Evolutionary conservation across 1,139 yeast genomes (phyloP).

Genomic region (Hemisphaericaspora xylofermentans): DNA sequence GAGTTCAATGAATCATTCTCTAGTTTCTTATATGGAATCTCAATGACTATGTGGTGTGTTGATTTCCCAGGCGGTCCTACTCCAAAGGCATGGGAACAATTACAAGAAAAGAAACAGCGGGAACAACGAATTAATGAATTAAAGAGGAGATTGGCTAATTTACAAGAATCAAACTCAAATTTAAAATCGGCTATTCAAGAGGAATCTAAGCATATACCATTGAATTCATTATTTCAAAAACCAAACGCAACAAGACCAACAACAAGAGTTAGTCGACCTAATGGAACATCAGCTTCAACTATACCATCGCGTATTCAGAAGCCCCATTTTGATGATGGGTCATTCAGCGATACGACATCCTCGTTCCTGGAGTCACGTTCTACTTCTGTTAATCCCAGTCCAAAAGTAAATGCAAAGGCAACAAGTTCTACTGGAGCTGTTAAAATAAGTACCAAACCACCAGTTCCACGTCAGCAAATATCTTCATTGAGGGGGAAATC

Average conservation of each 20-base stretch:
- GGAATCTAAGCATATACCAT: not conserved
- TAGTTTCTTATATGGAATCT: constrained; percentile 58
- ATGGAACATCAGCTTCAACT: not conserved
- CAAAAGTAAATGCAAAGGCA: constrained; percentile 14
- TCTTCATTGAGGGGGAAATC: not conserved
- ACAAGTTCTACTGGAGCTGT: too few relatives aligned
- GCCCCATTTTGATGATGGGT: not conserved
- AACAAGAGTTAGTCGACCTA: not conserved
- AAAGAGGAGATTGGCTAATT: constrained; percentile 20
- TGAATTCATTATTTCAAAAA: not conserved
- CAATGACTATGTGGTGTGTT: constrained; percentile 67
- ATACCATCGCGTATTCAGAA: not conserved
- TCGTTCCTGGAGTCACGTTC: constrained; percentile 11
- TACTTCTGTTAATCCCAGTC: constrained; percentile 3
- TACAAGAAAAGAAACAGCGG: constrained; percentile 25
- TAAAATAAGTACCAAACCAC: too few relatives aligned
- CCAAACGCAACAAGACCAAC: not conserved
- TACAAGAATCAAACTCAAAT: constrained; percentile 26
- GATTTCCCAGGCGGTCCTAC: constrained; percentile 51
- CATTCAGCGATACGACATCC: too few relatives aligned
- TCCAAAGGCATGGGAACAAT: constrained; percentile 34
- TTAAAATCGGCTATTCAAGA: constrained; percentile 23
- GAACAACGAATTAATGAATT: constrained; percentile 27
- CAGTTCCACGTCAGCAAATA: constrained; percentile 16
- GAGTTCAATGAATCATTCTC: constrained; percentile 65